Conservation (phyloP, 306 rosid genomes). For the Delonix regia region DNA sequence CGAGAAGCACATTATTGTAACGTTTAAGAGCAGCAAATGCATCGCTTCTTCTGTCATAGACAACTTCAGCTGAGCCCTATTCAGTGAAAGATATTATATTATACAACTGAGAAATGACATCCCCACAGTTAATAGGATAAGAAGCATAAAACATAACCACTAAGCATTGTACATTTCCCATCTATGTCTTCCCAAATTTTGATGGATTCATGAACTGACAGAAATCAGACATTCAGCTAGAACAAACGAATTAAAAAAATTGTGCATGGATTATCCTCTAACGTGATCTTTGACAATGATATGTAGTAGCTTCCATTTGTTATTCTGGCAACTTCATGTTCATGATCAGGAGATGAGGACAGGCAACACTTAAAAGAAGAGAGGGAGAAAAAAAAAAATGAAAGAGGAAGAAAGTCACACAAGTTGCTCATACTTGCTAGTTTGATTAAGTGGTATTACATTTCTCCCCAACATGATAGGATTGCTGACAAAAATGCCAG, state of each 20-base stretch:
- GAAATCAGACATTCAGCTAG: not conserved
- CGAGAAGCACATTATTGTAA: conserved; percentile 82
- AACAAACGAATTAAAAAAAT: not conserved
- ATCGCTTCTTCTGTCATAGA: conserved; percentile 84
- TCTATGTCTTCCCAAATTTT: not conserved
- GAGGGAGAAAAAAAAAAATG: too few species aligned
- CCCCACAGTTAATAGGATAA: not conserved
- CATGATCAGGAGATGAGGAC: not conserved
- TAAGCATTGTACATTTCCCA: not conserved
- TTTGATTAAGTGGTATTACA: not conserved
- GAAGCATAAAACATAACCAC: not conserved
- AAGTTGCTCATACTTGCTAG: not conserved
- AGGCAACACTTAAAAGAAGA: too few species aligned
- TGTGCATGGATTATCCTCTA: too few species aligned
- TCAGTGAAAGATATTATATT: not conserved
- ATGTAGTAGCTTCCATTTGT: not conserved
- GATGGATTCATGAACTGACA: not conserved
- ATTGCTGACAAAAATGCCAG: not conserved
- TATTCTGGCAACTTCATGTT: not conserved
- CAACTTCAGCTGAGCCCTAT: conserved; percentile 95
- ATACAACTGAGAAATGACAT: not conserved
- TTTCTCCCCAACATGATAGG: not conserved
- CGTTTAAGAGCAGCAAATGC: conserved; percentile 90
- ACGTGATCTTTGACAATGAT: too few species aligned
- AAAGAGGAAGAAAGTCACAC: not conserved